Evolutionary conservation across 352 stramenopile genomes (phyloP).

Genomic region (Globisporangium solare): DNA sequence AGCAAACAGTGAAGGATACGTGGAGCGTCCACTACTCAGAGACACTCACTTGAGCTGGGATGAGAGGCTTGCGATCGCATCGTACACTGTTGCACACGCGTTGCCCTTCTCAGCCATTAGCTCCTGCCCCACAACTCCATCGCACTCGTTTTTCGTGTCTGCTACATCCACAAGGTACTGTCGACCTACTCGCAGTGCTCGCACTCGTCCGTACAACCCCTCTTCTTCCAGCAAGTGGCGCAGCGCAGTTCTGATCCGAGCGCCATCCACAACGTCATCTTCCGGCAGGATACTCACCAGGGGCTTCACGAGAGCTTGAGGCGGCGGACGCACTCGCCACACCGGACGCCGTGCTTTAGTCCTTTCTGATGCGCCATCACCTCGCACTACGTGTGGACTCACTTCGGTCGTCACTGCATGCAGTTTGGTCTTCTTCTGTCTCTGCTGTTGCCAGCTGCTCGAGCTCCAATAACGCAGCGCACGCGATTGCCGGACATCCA

Average conservation of each 20-base stretch:
- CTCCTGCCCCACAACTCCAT: background rate
- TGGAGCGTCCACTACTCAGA: background rate
- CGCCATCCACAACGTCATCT: slow-evolving; percentile 41
- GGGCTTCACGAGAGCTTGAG: slow-evolving; percentile 29
- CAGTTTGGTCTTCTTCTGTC: slow-evolving; percentile 3
- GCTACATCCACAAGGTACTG: slow-evolving; percentile 10
- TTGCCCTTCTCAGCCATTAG: background rate
- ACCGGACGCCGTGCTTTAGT: no score
- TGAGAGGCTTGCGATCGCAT: slow-evolving; percentile 20
- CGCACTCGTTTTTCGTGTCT: no score
- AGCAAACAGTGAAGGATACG: background rate
- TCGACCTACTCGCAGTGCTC: slow-evolving; percentile 12
- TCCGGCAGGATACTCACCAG: slow-evolving; percentile 41
- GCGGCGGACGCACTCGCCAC: slow-evolving; percentile 16
- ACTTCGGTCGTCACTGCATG: background rate
- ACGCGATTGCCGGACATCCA: slow-evolving; percentile 14
- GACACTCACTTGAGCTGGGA: slow-evolving; percentile 20
- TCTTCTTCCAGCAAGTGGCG: slow-evolving; percentile 43
- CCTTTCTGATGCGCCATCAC: no score
- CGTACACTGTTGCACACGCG: slow-evolving; percentile 17
- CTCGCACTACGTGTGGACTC: background rate
- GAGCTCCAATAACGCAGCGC: slow-evolving; percentile 29
- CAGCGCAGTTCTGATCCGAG: slow-evolving; percentile 26
- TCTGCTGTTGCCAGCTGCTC: slow-evolving; percentile 16
- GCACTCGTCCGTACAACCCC: slow-evolving; percentile 29